Base-by-base conservation (phyloP, 2,329 filamentous ascomycete genomes). In the Neopestalotiopsis sp. region DNA sequence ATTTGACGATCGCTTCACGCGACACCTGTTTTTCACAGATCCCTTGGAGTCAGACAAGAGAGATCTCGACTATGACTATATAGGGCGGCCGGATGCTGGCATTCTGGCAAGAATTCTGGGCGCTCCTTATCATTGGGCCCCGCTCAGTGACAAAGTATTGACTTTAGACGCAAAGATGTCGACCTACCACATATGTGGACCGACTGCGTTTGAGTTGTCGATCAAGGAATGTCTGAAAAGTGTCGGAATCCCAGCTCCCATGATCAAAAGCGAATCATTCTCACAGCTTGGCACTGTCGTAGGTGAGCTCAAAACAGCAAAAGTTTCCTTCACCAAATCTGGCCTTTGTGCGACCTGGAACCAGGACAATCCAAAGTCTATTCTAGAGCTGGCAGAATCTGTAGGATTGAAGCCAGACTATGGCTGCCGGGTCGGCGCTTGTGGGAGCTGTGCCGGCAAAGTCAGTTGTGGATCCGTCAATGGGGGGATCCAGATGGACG, bases 361-460 rank as follows among this genome's bases (percentile, higher is more conserved):
- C 1, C 70, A 64, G 28, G 72, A 71, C 1, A 49, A 70, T 7
- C 71, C 73, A 1, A 12, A 69, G 59, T 73, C 72, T 13, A 68
- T 76, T 57, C 63, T 75, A 28, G 74, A 75, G 59, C 68, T 76
- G 14, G 73, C 74, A 38, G 74, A 76, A 69, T 70, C 70, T 4
- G 14, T 71, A 61, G 72, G 74, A n/a, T 65, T 75, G 52, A 68
- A 71, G 17, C 74, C 74, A 1, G 74, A 76, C 58, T 72, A 71
- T 58, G 74, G 73, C 6, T 75, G 74, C 63, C 69, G 74, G 12
- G 68, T 71, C 24, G 74, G 74, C 10, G 69, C 71, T 4, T 75
- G 73, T 45, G 73, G 72, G 14, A 73, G 71, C 67, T 75, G 74
- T 63, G 74, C 71, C 10, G 68, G 71, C 13, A 71, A 66, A 69